Evolutionary conservation across 2,329 filamentous ascomycete species (phyloP), one percentile per base, ranked within the genome.

Genomic region (Rhinocladiella similis): DNA sequence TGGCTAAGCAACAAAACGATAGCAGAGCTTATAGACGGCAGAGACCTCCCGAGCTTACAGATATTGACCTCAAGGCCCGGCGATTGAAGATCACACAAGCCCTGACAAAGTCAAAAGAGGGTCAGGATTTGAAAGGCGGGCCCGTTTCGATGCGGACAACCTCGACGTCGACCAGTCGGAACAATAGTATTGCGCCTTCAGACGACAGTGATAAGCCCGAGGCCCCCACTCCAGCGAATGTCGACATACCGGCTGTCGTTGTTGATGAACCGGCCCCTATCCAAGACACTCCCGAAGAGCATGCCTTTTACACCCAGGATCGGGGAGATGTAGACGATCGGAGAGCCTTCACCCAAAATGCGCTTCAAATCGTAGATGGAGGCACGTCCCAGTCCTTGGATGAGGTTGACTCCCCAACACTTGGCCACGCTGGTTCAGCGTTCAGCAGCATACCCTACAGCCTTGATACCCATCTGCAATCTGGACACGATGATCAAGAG

Each of bases 61-160:
- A 88, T 57, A 89, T 95, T 50, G 90, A 96, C 72, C 94, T 95
- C 69, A 90, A 88, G 57, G 89, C 90, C 63, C 83, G 90, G 49
- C 82, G 91, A 65, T 87, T 91, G 68, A 85, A 86, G 59, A 95
- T 96, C 66, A 88, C 92, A 65, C 84, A 91, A 54, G 91, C 90
- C 13, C 93, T 95, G 71, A 92, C 85, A 65, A 90, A 89, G 39
- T 66, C 63, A 9, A 50, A 52, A 48, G 63, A 66, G 45, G 63
- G 63, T 25, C 55, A 64, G 25, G 63, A 66, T 6, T 39, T 63
- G 22, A 60, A 53, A 20, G 53, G 42, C 25, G 43, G 27, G 4
- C 36, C 20, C 7, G 14, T 19, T 38, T 50, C 50, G 16, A 33
- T 27, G 35, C 51, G 36, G 6, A 42, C 22, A 27, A 52, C 36